Evolutionary conservation across 2,329 filamentous ascomycete species (phyloP), one percentile per base, ranked within the genome.

Genomic region (Harringtonia aguacate): DNA sequence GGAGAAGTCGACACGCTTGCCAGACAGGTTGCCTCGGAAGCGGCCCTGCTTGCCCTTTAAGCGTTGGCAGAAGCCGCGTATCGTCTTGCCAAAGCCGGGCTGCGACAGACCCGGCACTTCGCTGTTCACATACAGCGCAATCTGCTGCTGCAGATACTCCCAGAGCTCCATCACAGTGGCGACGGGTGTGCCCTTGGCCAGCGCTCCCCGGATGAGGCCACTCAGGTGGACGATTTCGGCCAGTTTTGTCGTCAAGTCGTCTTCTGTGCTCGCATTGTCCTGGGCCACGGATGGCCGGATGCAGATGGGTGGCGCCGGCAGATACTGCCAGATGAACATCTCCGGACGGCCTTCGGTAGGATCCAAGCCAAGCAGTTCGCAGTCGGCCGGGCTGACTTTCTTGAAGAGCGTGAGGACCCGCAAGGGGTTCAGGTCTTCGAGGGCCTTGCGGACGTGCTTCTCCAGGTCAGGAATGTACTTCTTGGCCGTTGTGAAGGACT

Each of bases 1-100:
- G 12, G 92, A 98, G 63, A 97, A 98, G 60, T 98, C 90, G 43
- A 98, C 92, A 74, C 92, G 90, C 65, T 98, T 98, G 59, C 92
- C 92, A 0, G 90, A 97, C 47, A 98, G 64, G 56, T 98, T 98
- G 46, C 94, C 92, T 66, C 92, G 83, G 64, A 98, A 98, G 44
- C 92, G 86, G 44, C 92, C 92, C 58, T 97, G 90, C 58, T 98
- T 98, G 53, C 92, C 92, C 65, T 98, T 98, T 39, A 98, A 65
- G 15, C 92, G 80, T 63, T 97, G 92, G 49, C 90, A 95, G 58
- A 98, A 94, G 17, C 92, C 92, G 54, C 92, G 79, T 55, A 92
- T 94, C 1, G 85, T 77, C 61, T 94, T 95, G 46, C 87, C 86
- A 48, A 88, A 83, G 9, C 87, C 86, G 13, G 82, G 82, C 55